Conservation (phyloP, 2,329 filamentous ascomycete genomes). For the Pestalotiopsis sp. region DNA sequence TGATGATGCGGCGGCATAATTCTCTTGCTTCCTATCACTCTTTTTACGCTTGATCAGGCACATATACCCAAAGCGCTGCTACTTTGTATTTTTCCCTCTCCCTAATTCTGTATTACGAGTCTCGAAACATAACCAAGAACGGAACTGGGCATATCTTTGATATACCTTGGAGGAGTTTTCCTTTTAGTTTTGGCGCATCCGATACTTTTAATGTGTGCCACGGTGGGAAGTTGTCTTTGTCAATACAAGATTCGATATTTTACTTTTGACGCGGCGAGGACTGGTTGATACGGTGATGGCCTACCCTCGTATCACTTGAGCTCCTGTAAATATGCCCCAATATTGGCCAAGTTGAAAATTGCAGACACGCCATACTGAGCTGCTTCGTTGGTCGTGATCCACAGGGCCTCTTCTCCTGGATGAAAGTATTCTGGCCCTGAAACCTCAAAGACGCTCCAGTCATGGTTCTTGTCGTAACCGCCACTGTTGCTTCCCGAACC, state of each 20-base stretch:
- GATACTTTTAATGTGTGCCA: background rate
- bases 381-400: slow-evolving; percentile 57
- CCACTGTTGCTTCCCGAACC: background rate
- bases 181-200: background rate
- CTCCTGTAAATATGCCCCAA: slow-evolving; percentile 23
- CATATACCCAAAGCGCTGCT: slow-evolving; percentile 7
- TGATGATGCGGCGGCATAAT: background rate
- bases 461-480: slow-evolving; percentile 41
- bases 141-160: background rate
- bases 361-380: slow-evolving; percentile 58
- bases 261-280: background rate
- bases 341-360: slow-evolving; percentile 53
- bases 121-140: background rate
- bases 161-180: background rate
- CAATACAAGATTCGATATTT: background rate
- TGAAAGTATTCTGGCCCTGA: slow-evolving; percentile 30
- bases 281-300: no score
- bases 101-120: background rate
- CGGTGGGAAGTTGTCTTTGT: background rate
- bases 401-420: slow-evolving; percentile 24
- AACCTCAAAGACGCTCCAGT: slow-evolving; percentile 51
- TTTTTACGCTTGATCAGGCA: slow-evolving; percentile 4
- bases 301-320: slow-evolving; percentile 26
- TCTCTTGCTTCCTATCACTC: background rate
- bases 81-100: background rate